Evolutionary conservation across 23 red algal species (phyloP).

Genomic region (Gracilariopsis chorda): DNA sequence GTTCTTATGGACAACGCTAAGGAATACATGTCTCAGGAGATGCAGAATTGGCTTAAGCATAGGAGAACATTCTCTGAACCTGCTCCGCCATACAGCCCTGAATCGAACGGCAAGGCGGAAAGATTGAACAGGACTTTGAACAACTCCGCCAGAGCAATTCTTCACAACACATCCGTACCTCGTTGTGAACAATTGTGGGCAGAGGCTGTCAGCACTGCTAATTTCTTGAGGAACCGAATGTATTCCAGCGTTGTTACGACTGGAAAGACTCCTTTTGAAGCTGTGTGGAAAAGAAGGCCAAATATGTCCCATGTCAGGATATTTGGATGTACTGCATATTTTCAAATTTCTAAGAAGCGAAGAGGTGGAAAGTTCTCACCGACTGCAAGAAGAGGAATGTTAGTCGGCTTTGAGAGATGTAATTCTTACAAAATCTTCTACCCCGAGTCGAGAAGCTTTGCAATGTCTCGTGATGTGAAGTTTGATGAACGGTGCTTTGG

Average conservation of each 20-base stretch:
- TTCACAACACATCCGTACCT: no score
- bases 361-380: neutral
- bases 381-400: no score
- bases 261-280: no score
- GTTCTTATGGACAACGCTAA: neutral
- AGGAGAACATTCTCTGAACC: neutral
- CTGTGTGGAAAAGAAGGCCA: no score
- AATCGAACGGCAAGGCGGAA: neutral
- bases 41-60: neutral
- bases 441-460: no score
- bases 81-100: neutral
- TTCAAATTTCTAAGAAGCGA: neutral
- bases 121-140: neutral
- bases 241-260: no score
- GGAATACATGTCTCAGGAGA: neutral
- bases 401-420: slow-evolving; percentile 13
- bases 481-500: no score
- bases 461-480: no score
- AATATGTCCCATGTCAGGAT: neutral
- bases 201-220: no score
- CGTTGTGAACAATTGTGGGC: no score
- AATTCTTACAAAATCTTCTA: no score
- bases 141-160: neutral
- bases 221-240: no score
- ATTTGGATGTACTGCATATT: neutral